A percentile compares a stretch with the other conserved stretches of the same genome.
phyloP scores from a whole-genome alignment of 306 rosid genomes.

The Myrica gale region DNA sequence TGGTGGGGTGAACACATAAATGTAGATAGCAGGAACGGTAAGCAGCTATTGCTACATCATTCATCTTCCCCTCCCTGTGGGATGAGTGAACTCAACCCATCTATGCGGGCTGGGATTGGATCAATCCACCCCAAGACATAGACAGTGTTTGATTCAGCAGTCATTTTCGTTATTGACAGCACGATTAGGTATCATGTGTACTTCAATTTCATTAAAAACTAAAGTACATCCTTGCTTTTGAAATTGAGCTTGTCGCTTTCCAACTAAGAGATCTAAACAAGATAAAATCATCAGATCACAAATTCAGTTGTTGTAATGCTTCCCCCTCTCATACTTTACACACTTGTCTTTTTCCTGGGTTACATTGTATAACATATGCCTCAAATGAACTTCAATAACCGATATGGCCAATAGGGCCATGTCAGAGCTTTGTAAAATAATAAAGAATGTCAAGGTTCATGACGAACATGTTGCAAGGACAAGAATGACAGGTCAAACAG shows the following conservation, averaged over 20 bases:
- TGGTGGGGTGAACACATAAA: too few relatives aligned
- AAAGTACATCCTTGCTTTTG: not conserved
- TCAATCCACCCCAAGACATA: too few relatives aligned
- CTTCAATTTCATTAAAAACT: not conserved
- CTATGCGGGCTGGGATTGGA: too few relatives aligned
- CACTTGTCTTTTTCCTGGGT: not conserved
- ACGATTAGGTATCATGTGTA: not conserved
- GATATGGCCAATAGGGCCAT: not conserved
- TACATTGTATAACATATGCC: not conserved
- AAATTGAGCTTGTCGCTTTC: not conserved
- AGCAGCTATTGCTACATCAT: too few relatives aligned
- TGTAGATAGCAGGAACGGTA: too few relatives aligned
- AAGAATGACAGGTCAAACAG: not conserved
- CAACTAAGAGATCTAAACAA: not conserved
- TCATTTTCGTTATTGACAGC: too few relatives aligned
- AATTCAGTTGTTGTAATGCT: not conserved
- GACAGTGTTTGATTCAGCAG: too few relatives aligned
- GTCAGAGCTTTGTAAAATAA: not conserved
- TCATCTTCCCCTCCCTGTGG: too few relatives aligned
- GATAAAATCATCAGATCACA: not conserved
- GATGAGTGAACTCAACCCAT: too few relatives aligned
- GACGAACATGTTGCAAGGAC: constrained; percentile 1
- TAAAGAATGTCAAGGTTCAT: not conserved
- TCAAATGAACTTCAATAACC: not conserved
- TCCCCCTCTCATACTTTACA: not conserved